Evolutionary conservation across 148 eudicot genomes (phyloP), one percentile per base, ranked within the genome.

Genomic region (Chenopodium quinoa): DNA sequence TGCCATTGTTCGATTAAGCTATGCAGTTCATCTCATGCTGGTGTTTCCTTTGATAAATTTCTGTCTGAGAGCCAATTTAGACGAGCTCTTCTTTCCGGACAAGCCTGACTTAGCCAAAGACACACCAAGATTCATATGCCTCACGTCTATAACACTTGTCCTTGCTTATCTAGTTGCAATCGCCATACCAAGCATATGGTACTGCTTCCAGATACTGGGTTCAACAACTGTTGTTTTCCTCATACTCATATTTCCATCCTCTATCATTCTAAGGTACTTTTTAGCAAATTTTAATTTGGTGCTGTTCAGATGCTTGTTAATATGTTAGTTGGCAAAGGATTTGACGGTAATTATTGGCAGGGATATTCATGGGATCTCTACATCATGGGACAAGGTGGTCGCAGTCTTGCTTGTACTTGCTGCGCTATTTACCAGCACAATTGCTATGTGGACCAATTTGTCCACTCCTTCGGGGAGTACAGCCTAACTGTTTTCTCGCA

Each of bases 181-280:
- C 10, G 91, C 88, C 14, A 84, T 95, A 78, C 98, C 98, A 34
- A 88, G 92, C 76, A 93, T 95, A 80, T 95, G 98, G 98, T 93
- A 91, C 84, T 93, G 95, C 87, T 95, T 95, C 71, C 97, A 95
- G 83, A 86, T 95, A 62, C 77, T 95, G 84, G 98, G 98, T 69
- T 91, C 97, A 7, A 95, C 98, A 5, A 95, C 98, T 0, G 92
- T 93, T 64, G 88, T 92, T 84, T 91, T 87, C 91, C 84, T 93
- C 75, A 92, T 87, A 79, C 92, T 95, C 83, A 88, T 93, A 40
- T 95, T 95, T 87, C 98, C 98, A 2, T 86, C 92, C 25, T 86
- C 91, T 0, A 93, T 95, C 65, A 87, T 92, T 86, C 89, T 95
- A 23, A 93, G 96, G 98, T 95, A 89, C 58, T 34, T 44, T 77